Evolutionary conservation across 2,329 filamentous ascomycete genomes (phyloP).

Genomic region (Phialophora verrucosa): DNA sequence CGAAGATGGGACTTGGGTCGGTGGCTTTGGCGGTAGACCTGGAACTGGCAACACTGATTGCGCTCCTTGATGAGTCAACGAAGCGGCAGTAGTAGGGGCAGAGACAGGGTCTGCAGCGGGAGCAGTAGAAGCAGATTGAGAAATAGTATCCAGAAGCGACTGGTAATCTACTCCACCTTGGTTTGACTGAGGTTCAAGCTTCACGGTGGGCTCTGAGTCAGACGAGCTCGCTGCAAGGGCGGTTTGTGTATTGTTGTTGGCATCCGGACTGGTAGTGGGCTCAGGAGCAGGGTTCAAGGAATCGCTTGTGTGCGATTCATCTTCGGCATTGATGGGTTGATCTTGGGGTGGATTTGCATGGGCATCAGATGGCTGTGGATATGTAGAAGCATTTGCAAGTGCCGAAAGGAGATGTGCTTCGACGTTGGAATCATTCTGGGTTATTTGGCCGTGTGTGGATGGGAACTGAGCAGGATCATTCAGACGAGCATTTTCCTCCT

Average conservation of each 20-base stretch:
- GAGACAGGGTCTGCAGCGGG: constrained; percentile 40
- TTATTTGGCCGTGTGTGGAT: constrained; percentile 22
- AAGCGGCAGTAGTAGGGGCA: constrained; percentile 40
- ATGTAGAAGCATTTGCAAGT: constrained; percentile 26
- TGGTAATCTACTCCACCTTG: constrained; percentile 55
- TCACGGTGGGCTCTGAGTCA: constrained; percentile 23
- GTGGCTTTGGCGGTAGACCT: constrained; percentile 53
- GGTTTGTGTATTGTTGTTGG: constrained; percentile 7
- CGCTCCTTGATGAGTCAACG: constrained; percentile 42
- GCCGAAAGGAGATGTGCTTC: constrained; percentile 28
- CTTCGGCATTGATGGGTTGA: constrained; percentile 13
- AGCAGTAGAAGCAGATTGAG: constrained; percentile 45
- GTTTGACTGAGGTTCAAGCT: constrained; percentile 21
- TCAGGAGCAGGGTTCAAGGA: constrained; percentile 20
- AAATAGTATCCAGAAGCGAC: constrained; percentile 56
- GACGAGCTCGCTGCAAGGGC: constrained; percentile 17
- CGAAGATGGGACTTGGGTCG: constrained; percentile 49
- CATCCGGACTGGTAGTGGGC: constrained; percentile 18
- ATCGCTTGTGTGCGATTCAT: constrained; percentile 17
- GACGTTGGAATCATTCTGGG: constrained; percentile 25
- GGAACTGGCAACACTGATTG: constrained; percentile 46
- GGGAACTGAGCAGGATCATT: constrained; percentile 19
- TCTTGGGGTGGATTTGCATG: constrained; percentile 20
- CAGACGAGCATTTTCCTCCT: constrained; percentile 36
- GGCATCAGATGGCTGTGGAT: constrained; percentile 26